phyloP scores from a whole-genome alignment of 2,329 filamentous ascomycete genomes.

The Lasiodiplodia sp. region DNA sequence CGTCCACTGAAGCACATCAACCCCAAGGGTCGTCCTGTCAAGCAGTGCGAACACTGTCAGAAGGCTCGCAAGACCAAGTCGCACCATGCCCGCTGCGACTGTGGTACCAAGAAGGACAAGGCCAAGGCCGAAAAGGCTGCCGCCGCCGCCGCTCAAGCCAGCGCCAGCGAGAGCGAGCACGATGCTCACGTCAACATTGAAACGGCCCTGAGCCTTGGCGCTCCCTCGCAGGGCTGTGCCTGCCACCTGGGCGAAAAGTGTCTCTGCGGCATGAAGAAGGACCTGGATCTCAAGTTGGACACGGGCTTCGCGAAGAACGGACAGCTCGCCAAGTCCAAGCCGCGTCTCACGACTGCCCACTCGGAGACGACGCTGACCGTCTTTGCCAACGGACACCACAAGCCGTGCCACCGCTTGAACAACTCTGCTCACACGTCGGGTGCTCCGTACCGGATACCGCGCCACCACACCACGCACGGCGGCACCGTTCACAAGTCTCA shows the following conservation, averaged over 20 bases:
- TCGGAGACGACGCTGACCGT: constrained; percentile 67
- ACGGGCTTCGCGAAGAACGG: constrained; percentile 55
- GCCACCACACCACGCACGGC: constrained; percentile 47
- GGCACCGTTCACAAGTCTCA: constrained; percentile 42
- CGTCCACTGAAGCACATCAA: constrained; percentile 93
- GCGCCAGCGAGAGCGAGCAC: constrained; percentile 45
- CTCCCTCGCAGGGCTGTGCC: constrained; percentile 51
- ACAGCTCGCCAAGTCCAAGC: constrained; percentile 59
- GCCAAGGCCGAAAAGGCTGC: constrained; percentile 53
- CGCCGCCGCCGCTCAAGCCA: constrained; percentile 37
- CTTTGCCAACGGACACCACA: constrained; percentile 70
- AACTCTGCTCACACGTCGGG: constrained; percentile 69
- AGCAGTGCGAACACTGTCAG: constrained; percentile 97
- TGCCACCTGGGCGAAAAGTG: constrained; percentile 67
- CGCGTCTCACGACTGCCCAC: constrained; percentile 63
- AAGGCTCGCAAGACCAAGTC: constrained; percentile 94
- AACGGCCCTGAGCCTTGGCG: constrained; percentile 41
- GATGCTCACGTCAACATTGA: constrained; percentile 36
- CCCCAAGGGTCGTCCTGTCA: constrained; percentile 96
- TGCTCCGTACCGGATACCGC: constrained; percentile 68
- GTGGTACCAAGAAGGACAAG: constrained; percentile 85
- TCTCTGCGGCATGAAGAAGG: constrained; percentile 67
- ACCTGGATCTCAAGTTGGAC: constrained; percentile 57
- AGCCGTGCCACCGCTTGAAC: constrained; percentile 70
- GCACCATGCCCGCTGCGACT: constrained; percentile 95